Percentiles rank a stretch among this genome's conserved stretches.
These are phyloP conservation scores for Omphalotus guepiniiformis DNA, from an alignment of 768 basidiomycete genomes.

Conservation along the genomic window DNA sequence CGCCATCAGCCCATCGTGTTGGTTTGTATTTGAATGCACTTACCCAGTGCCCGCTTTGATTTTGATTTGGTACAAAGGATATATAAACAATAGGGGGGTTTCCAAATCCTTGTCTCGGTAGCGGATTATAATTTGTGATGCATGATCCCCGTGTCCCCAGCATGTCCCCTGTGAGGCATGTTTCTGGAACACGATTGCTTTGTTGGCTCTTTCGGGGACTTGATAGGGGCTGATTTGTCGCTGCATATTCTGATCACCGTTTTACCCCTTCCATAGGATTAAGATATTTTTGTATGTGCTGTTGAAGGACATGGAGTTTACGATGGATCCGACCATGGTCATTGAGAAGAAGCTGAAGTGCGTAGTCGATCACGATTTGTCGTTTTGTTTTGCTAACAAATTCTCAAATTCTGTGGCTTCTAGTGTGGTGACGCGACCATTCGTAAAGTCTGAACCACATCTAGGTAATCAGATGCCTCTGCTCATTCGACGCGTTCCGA, in stretches of 20 bases:
- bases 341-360: constrained; percentile 65
- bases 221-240: constrained; percentile 10
- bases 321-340: constrained; percentile 44
- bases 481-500: constrained; percentile 26
- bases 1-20: too few species aligned
- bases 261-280: constrained; percentile 36
- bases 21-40: too few species aligned
- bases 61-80: too few species aligned
- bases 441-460: constrained; percentile 50
- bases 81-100: too few species aligned
- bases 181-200: too few species aligned
- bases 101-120: too few species aligned
- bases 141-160: too few species aligned
- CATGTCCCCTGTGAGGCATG: too few species aligned
- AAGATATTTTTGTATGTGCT: constrained; percentile 60
- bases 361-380: constrained; percentile 23
- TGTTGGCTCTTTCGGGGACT: too few species aligned
- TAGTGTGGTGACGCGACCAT: constrained; percentile 53
- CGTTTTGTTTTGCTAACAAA: constrained; percentile 15
- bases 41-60: too few species aligned
- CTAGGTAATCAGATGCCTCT: constrained; percentile 61
- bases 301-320: constrained; percentile 52
- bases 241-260: constrained; percentile 12
- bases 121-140: too few species aligned
- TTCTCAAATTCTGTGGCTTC: constrained; percentile 4